Percentiles rank a stretch among this genome's conserved stretches.
Conservation (phyloP, 257 asterid species). For the Solanum megistacrolobum region DNA sequence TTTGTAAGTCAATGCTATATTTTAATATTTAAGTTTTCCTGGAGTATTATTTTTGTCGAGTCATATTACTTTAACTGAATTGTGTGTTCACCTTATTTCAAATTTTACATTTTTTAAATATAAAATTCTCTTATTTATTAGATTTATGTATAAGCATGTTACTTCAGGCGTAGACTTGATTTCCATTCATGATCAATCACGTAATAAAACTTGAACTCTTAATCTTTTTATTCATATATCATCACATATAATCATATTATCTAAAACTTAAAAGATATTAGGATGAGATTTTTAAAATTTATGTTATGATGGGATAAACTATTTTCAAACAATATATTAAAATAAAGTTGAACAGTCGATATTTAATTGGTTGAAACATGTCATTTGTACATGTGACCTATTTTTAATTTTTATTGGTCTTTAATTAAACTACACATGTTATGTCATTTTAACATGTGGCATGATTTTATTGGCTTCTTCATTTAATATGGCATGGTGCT, state of each 20-base stretch:
- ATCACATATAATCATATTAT: too few relatives aligned
- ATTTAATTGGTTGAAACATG: too few relatives aligned
- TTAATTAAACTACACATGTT: too few relatives aligned
- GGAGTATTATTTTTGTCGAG: not conserved
- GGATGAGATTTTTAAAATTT: not conserved
- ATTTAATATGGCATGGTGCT: too few relatives aligned
- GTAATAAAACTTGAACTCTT: not conserved
- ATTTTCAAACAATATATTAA: too few relatives aligned
- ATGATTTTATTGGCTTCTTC: too few relatives aligned
- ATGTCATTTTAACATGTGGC: not conserved
- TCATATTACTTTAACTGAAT: not conserved
- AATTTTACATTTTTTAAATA: not conserved
- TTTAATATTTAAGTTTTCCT: not conserved
- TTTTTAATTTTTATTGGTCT: not conserved
- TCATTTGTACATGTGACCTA: too few relatives aligned
- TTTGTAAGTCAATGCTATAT: not conserved
- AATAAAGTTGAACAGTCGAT: rapidly evolving
- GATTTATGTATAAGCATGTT: not conserved
- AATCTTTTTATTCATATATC: not conserved
- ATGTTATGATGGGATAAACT: too few relatives aligned
- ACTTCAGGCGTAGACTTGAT: not conserved
- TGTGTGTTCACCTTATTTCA: not conserved
- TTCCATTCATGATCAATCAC: not conserved
- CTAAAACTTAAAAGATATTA: too few relatives aligned
- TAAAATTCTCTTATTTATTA: not conserved